phyloP scores from a whole-genome alignment of 169 alveolate species.

The Babesia sp. region DNA sequence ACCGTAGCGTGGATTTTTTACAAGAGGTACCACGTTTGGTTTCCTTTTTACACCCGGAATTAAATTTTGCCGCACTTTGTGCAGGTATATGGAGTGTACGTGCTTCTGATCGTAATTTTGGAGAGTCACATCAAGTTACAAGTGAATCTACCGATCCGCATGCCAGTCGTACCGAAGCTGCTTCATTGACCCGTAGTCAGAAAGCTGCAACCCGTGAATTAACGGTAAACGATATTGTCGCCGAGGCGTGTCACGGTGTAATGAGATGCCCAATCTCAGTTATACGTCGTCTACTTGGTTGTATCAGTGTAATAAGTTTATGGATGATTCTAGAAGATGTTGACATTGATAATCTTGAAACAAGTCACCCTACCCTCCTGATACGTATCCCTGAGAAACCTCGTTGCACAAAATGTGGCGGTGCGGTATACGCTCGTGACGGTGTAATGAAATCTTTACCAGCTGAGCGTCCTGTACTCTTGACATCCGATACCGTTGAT shows the following conservation, averaged over 20 bases:
- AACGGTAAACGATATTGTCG: constrained; percentile 32
- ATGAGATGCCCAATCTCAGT: constrained; percentile 42
- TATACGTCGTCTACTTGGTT: constrained; percentile 47
- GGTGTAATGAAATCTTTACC: constrained; percentile 36
- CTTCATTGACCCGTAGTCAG: constrained; percentile 62
- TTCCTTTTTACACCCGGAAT: constrained; percentile 63
- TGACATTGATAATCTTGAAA: constrained; percentile 21
- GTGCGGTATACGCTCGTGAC: constrained; percentile 19
- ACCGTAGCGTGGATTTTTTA: constrained; percentile 34
- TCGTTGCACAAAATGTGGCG: constrained; percentile 38
- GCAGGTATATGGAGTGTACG: constrained; percentile 63
- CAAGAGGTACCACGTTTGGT: constrained; percentile 44
- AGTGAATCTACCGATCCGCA: constrained; percentile 4
- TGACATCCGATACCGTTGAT: not conserved
- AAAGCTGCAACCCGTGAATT: constrained; percentile 65
- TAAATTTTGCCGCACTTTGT: constrained; percentile 55
- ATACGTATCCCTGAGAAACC: constrained; percentile 29
- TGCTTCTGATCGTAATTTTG: not conserved
- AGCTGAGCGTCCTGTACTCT: not conserved
- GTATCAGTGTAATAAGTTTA: constrained; percentile 48
- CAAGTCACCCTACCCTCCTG: constrained; percentile 13
- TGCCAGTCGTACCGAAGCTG: constrained; percentile 17
- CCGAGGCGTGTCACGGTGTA: constrained; percentile 46
- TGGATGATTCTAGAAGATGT: constrained; percentile 53
- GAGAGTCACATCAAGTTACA: not conserved